These are phyloP conservation scores for Handroanthus guayacan DNA, from an alignment of 257 asterid genomes.

Conservation along the genomic window DNA sequence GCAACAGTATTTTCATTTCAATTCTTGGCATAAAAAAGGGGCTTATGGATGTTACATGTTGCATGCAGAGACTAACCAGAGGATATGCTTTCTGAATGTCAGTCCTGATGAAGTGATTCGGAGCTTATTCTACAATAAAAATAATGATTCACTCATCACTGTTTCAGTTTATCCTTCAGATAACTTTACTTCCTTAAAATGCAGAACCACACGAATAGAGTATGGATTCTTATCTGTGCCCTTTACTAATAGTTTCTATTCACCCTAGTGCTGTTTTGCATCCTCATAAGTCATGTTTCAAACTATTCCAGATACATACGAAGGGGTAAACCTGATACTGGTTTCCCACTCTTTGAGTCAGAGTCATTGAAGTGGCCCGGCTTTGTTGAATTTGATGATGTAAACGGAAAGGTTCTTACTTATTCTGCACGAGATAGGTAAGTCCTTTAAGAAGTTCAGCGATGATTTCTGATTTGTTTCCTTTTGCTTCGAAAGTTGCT, in stretches of 20 bases:
- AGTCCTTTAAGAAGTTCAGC: constrained; percentile 18
- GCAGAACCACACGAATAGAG: constrained; percentile 99
- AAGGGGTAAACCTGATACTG: constrained; percentile 97
- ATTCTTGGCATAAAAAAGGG: constrained; percentile 1
- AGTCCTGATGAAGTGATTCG: constrained; percentile 97
- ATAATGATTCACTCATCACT: constrained; percentile 96
- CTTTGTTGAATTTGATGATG: constrained; percentile 98
- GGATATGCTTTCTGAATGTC: constrained; percentile 96
- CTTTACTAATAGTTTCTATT: constrained; percentile 26
- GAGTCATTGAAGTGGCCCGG: constrained; percentile 99
- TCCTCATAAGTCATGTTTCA: constrained; percentile 27
- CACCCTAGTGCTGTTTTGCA: constrained; percentile 26
- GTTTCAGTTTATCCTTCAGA: constrained; percentile 98
- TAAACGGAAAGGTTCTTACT: constrained; percentile 96
- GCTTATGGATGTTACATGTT: constrained; percentile 39
- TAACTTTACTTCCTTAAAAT: constrained; percentile 88
- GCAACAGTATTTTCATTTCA: not conserved
- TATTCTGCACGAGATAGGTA: constrained; percentile 97
- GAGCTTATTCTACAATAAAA: constrained; percentile 96
- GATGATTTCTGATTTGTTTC: not conserved
- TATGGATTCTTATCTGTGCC: constrained; percentile 48
- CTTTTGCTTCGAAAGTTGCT: constrained; percentile 8
- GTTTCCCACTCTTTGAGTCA: constrained; percentile 91
- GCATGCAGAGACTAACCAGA: constrained; percentile 83
- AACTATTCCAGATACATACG: constrained; percentile 70